phyloP scores from a whole-genome alignment of 805 yeast species.

The Kodamaea sagamina region DNA sequence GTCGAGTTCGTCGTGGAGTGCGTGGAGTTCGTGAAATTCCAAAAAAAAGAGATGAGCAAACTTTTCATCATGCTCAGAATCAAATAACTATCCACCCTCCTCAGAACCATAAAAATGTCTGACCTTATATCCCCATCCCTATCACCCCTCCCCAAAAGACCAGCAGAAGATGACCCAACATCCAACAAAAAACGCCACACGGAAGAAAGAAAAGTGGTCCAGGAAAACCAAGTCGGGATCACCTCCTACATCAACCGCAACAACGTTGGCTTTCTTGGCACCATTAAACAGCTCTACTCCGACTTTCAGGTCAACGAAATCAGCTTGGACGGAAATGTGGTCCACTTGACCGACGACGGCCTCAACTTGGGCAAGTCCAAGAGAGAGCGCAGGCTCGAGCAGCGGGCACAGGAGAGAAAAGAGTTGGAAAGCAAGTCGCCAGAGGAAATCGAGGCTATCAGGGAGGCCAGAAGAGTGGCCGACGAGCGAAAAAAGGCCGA shows the following conservation, averaged over 20 bases:
- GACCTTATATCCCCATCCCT: too few relatives aligned
- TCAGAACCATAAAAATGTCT: conserved; percentile 10
- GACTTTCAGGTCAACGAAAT: conserved; percentile 95
- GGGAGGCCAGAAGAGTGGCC: conserved; percentile 23
- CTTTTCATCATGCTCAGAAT: conserved; percentile 7
- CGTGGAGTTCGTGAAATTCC: too few relatives aligned
- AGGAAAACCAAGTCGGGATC: conserved; percentile 86
- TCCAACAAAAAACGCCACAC: conserved; percentile 18
- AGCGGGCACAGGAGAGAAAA: conserved; percentile 41
- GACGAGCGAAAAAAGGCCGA: conserved; percentile 22
- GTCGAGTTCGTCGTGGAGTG: too few relatives aligned
- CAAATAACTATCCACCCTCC: conserved; percentile 11
- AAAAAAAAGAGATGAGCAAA: conserved; percentile 8
- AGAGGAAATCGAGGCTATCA: conserved; percentile 34
- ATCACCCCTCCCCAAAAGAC: too few relatives aligned
- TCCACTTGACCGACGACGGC: conserved; percentile 77
- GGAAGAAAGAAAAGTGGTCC: conserved; percentile 43
- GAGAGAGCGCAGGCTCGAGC: conserved; percentile 50
- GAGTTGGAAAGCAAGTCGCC: conserved; percentile 33
- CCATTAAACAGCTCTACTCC: conserved; percentile 83
- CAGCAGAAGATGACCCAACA: conserved; percentile 5
- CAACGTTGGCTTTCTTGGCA: conserved; percentile 68
- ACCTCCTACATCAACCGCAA: conserved; percentile 58
- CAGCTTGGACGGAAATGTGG: conserved; percentile 62
- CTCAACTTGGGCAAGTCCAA: conserved; percentile 47